A percentile compares a stretch with the other conserved stretches of the same genome.
phyloP scores from a whole-genome alignment of 441 rosid species.

The Croton setiger region DNA sequence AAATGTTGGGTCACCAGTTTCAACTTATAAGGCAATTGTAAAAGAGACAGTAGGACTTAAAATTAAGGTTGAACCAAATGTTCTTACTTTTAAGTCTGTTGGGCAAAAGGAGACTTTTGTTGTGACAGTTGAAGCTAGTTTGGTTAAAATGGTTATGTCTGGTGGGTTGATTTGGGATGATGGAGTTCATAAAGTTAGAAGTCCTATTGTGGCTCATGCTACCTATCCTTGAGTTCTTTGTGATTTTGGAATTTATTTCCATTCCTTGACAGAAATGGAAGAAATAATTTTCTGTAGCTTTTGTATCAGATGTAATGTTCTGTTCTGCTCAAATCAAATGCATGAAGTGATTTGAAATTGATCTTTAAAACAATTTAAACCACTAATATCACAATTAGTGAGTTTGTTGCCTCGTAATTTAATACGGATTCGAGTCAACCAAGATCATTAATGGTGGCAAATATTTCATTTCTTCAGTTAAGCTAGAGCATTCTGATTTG shows the following conservation, averaged over 20 bases:
- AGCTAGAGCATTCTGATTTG: no score
- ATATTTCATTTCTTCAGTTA: no score
- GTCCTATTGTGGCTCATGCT: constrained; percentile 45
- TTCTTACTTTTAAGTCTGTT: constrained; percentile 28
- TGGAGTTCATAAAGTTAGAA: constrained; percentile 46
- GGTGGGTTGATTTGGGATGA: constrained; percentile 52
- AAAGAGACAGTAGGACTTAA: constrained; percentile 24
- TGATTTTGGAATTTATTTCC: neutral
- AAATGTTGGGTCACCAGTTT: constrained; percentile 43
- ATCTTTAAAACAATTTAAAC: no score
- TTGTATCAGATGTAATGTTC: neutral
- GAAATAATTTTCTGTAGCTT: neutral
- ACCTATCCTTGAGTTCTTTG: neutral
- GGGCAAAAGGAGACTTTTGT: constrained; percentile 39
- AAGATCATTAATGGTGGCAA: no score
- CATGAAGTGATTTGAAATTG: no score
- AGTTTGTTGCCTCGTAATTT: no score
- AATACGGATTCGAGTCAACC: no score
- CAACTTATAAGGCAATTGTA: constrained; percentile 35
- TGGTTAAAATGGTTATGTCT: constrained; percentile 16
- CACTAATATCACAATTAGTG: no score
- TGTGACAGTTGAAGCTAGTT: constrained; percentile 29
- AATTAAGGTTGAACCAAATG: constrained; percentile 31
- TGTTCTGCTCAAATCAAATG: no score
- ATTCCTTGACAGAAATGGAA: neutral